These are phyloP conservation scores for Lactarius tabidus DNA, from an alignment of 768 basidiomycete genomes.

Conservation along the genomic window DNA sequence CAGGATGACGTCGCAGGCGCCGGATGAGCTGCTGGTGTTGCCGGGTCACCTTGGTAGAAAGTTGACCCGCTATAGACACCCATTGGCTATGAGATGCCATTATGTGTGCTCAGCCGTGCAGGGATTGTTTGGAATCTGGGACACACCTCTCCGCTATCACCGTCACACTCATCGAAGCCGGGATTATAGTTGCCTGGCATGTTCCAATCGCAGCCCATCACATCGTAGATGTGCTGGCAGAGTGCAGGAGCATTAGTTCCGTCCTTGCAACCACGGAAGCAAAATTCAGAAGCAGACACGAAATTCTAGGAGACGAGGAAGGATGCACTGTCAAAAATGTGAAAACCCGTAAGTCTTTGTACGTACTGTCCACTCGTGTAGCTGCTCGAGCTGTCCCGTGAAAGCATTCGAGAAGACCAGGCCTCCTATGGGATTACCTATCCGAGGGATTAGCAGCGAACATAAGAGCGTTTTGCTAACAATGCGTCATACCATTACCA, in stretches of 20 bases:
- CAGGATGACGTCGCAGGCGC: constrained; percentile 60
- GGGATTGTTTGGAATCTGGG: constrained; percentile 7
- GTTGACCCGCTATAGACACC: constrained; percentile 67
- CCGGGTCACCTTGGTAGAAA: constrained; percentile 58
- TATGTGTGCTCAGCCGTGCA: neutral
- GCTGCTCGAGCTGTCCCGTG: constrained; percentile 46
- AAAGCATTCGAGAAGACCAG: constrained; percentile 74
- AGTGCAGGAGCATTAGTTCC: constrained; percentile 45
- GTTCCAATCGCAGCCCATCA: constrained; percentile 60
- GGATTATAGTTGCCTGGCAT: constrained; percentile 47
- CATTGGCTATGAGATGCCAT: constrained; percentile 43
- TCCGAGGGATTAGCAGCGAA: neutral
- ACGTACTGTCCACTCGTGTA: constrained; percentile 69
- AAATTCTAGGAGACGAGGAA: constrained; percentile 45
- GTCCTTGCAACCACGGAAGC: constrained; percentile 66
- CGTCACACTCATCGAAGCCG: constrained; percentile 44
- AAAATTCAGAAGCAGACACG: constrained; percentile 56
- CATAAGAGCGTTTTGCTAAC: neutral
- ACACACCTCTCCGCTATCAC: constrained; percentile 47
- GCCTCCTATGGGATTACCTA: constrained; percentile 58
- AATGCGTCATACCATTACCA: constrained; percentile 41
- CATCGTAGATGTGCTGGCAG: constrained; percentile 59
- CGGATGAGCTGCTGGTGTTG: constrained; percentile 54
- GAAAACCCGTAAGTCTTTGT: constrained; percentile 14
- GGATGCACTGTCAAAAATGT: neutral